Percentiles rank a stretch among this genome's conserved stretches.
These are phyloP conservation scores for Curvularia sp. DNA, from an alignment of 2,329 filamentous ascomycete species.

Conservation along the genomic window DNA sequence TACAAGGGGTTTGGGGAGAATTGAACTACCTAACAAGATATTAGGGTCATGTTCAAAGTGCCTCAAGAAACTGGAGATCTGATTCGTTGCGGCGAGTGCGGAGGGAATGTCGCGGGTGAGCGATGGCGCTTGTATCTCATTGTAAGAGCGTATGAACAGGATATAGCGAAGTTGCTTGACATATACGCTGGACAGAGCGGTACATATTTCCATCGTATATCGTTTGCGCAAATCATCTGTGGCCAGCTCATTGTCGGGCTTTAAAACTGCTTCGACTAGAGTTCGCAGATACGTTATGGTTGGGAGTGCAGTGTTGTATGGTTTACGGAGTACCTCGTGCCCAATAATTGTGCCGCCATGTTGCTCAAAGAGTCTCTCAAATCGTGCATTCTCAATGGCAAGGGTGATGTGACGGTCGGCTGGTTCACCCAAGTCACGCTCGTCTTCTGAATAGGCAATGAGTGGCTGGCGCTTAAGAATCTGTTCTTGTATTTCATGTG, in stretches of 20 bases:
- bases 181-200: constrained; percentile 5
- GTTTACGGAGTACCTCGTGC: background rate
- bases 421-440: background rate
- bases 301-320: background rate
- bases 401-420: background rate
- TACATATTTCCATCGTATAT: constrained; percentile 8
- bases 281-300: background rate
- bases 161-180: background rate
- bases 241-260: background rate
- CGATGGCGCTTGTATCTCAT: background rate
- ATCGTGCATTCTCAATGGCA: constrained; percentile 3
- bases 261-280: background rate
- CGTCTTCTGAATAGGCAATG: background rate
- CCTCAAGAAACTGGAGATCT: background rate
- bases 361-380: constrained; percentile 9
- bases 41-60: background rate
- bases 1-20: background rate
- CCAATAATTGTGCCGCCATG: constrained; percentile 7
- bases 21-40: background rate
- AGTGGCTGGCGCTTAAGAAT: constrained; percentile 5
- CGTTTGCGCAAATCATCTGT: background rate
- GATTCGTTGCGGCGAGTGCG: background rate
- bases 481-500: constrained; percentile 10
- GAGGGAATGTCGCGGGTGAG: background rate
- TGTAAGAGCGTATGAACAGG: background rate